Evolutionary conservation across 2,329 filamentous ascomycete species (phyloP), one percentile per base, ranked within the genome.

Genomic region (Cadophora malorum): DNA sequence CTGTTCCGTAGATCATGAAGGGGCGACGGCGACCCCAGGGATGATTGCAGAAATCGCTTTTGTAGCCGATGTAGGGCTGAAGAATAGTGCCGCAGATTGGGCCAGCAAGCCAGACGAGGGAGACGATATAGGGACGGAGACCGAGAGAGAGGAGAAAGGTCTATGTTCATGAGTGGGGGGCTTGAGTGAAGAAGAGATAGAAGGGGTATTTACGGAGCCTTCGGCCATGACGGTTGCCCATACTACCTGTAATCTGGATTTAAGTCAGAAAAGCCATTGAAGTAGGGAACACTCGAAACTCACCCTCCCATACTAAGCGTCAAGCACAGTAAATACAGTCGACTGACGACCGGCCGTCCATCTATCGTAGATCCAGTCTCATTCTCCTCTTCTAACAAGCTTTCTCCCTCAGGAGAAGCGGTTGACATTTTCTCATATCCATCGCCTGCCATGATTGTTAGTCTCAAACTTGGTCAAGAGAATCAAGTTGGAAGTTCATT

Each of bases 61-160:
- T 82, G 70, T 84, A 79, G 10, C 84, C 84, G 41, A 86, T 81
- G 67, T 84, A 85, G 4, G 84, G 84, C 71, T 86, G 84, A 3
- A 86, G 82, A 21, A 86, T 75, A 0, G 81, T 81, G 41, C 84
- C 84, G 23, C 83, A 85, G 1, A 86, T 78, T 16, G 84, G 84
- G 16, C 84, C 84, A n/a, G 84, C 84, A 25, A 86, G 84, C 84
- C 84, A 86, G 41, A 86, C 82, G 4, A 85, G 77, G 16, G 84
- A 81, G 25, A 84, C 79, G 63, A 85, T 76, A 9, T 83, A 83
- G 70, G 85, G 85, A 71, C 81, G 83, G 38, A 86, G 78, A 35
- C 84, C 84, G 28, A 86, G 80, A 23, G 83, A 83, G 8, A 85
- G 78, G 0, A 86, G 61, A 31, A 63, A n/a, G n/a, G n/a, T n/a